phyloP scores from a whole-genome alignment of 2,329 filamentous ascomycete species.

The Chaetothyriales sp. region DNA sequence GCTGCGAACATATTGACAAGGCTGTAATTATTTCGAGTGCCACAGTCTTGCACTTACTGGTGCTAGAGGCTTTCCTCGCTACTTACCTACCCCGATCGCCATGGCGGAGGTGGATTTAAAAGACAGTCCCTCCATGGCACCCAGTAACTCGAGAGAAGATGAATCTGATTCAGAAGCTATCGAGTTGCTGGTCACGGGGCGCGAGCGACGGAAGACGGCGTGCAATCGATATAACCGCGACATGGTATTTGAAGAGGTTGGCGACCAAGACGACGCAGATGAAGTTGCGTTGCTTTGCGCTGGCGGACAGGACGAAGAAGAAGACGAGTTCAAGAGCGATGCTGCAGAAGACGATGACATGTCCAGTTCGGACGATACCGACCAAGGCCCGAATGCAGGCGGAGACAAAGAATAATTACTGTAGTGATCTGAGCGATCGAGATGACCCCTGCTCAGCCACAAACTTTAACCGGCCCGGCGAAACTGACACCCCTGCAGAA shows the following conservation, averaged over 20 bases:
- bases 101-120: constrained; percentile 2
- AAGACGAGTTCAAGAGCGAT: constrained; percentile 29
- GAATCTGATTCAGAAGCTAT: constrained; percentile 26
- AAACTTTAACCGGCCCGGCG: too few species aligned
- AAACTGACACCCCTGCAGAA: too few species aligned
- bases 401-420: too few species aligned
- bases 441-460: too few species aligned
- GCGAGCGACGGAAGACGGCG: constrained; percentile 64
- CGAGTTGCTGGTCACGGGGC: constrained; percentile 60
- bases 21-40: neutral
- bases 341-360: constrained; percentile 66
- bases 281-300: constrained; percentile 61
- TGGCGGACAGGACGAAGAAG: constrained; percentile 51
- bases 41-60: neutral
- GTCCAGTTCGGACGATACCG: constrained; percentile 73
- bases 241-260: constrained; percentile 59
- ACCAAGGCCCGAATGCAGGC: constrained; percentile 43
- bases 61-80: neutral
- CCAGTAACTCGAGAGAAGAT: constrained; percentile 19
- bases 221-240: constrained; percentile 73
- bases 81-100: neutral
- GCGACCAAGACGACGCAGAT: constrained; percentile 37
- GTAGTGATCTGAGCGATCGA: too few species aligned
- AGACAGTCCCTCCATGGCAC: constrained; percentile 12
- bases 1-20: neutral